phyloP scores from a whole-genome alignment of 75 land plant genomes.

The Pinus tabuliformis region DNA sequence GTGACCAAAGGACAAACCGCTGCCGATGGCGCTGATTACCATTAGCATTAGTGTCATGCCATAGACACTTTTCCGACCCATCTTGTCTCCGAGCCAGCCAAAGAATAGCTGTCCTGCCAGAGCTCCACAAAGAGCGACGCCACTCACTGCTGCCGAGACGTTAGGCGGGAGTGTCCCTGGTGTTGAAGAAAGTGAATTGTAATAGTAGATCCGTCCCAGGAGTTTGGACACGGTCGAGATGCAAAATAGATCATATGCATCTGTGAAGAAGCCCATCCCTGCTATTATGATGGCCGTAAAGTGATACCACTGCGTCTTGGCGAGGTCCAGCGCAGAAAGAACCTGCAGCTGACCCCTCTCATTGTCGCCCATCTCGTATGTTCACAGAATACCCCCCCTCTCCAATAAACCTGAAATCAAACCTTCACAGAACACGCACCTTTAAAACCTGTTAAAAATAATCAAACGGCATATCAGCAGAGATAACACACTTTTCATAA shows the following conservation, averaged over 20 bases:
- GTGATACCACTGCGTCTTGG: constrained; percentile 36
- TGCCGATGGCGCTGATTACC: constrained; percentile 46
- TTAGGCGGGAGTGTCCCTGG: constrained; percentile 38
- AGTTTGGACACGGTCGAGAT: constrained; percentile 32
- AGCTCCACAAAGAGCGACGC: constrained; percentile 42
- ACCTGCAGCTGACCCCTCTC: constrained; percentile 3
- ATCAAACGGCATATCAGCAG: too few relatives aligned
- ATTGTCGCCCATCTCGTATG: too few relatives aligned
- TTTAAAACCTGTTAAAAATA: too few relatives aligned
- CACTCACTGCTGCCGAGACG: constrained; percentile 45
- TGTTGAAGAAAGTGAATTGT: constrained; percentile 19
- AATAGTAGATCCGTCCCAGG: constrained; percentile 30
- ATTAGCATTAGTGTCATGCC: constrained; percentile 55
- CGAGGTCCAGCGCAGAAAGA: not conserved
- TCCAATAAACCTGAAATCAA: too few relatives aligned
- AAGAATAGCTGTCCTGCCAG: constrained; percentile 51
- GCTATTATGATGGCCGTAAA: constrained; percentile 33
- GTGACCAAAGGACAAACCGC: constrained; percentile 45
- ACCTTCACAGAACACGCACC: too few relatives aligned
- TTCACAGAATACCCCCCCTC: too few relatives aligned
- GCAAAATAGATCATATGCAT: constrained; percentile 34
- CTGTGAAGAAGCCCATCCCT: constrained; percentile 45
- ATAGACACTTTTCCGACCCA: constrained; percentile 49
- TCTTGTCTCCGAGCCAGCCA: constrained; percentile 45
- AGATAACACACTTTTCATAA: too few relatives aligned